Conservation (phyloP, 116 monocot genomes). For the Posidonia oceanica region DNA sequence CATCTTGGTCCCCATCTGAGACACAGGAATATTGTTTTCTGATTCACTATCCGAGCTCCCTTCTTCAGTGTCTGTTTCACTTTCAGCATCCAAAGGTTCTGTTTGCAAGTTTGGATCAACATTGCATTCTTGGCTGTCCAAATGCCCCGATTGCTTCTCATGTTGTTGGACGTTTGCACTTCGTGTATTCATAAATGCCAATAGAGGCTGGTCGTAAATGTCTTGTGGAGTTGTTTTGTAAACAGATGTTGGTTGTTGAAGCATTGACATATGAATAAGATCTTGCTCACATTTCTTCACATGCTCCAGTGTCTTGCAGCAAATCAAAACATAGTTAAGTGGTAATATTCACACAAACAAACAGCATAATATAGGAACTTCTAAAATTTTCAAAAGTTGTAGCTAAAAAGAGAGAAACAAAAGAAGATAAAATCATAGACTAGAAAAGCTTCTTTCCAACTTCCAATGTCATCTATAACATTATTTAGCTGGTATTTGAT, state of each 20-base stretch:
- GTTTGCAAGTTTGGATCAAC: constrained; percentile 4
- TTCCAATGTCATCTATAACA: too few species aligned
- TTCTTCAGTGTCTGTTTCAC: constrained; percentile 15
- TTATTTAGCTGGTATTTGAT: too few species aligned
- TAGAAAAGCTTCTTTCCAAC: too few species aligned
- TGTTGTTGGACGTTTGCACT: constrained; percentile 12
- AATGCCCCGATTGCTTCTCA: background rate
- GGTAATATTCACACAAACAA: background rate
- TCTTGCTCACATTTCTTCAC: constrained; percentile 79
- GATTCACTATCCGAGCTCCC: constrained; percentile 24
- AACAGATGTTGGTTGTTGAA: constrained; percentile 37
- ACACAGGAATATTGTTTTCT: constrained; percentile 21
- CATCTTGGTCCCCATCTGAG: constrained; percentile 20
- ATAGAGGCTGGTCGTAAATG: constrained; percentile 55
- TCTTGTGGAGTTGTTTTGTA: constrained; percentile 55
- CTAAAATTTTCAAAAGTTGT: too few species aligned
- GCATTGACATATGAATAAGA: constrained; percentile 54
- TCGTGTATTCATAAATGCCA: constrained; percentile 44
- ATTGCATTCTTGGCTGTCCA: background rate
- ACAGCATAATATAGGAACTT: background rate
- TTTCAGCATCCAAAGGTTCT: background rate
- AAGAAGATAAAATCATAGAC: too few species aligned
- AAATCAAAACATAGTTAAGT: background rate
- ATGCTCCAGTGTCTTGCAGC: constrained; percentile 47
- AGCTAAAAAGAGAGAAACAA: background rate